Conservation (phyloP, 208 protist genomes). For the Leptomonas pyrrhocoris region DNA sequence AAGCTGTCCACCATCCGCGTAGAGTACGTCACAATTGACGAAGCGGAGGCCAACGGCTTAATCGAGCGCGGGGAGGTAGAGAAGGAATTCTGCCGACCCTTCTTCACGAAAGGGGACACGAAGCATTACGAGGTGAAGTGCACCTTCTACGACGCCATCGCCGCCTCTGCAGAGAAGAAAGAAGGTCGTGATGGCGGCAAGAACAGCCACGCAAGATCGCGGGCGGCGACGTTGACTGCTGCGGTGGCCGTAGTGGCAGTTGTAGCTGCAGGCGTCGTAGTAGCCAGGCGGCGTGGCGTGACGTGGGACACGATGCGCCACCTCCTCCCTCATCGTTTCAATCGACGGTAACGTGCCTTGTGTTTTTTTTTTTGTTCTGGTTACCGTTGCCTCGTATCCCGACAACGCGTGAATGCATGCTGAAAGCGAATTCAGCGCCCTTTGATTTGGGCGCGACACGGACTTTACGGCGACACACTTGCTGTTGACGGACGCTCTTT, state of each 20-base stretch:
- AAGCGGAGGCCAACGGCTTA: constrained; percentile 33
- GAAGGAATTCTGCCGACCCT: constrained; percentile 43
- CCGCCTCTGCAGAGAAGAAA: constrained; percentile 6
- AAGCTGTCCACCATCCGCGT: constrained; percentile 56
- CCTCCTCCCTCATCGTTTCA: background rate
- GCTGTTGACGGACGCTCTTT: too few species aligned
- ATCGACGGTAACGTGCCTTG: background rate
- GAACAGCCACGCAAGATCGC: background rate
- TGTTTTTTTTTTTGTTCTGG: constrained; percentile 7
- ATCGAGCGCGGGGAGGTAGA: constrained; percentile 26
- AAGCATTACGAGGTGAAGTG: constrained; percentile 44
- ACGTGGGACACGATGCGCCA: constrained; percentile 4
- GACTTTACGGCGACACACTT: too few species aligned
- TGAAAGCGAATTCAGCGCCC: too few species aligned
- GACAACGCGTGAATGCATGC: too few species aligned
- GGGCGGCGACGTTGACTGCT: background rate
- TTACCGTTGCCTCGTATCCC: too few species aligned
- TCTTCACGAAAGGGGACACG: constrained; percentile 36
- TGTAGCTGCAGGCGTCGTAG: background rate
- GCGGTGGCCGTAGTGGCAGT: background rate
- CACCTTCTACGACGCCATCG: constrained; percentile 14
- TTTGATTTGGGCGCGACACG: too few species aligned
- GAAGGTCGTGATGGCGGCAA: background rate
- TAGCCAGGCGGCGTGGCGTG: background rate
- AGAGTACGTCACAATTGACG: constrained; percentile 47